Percentiles rank a stretch among this genome's conserved stretches.
Evolutionary conservation across 2,329 filamentous ascomycete genomes (phyloP).

Genomic region (Neoarthrinium moseri): DNA sequence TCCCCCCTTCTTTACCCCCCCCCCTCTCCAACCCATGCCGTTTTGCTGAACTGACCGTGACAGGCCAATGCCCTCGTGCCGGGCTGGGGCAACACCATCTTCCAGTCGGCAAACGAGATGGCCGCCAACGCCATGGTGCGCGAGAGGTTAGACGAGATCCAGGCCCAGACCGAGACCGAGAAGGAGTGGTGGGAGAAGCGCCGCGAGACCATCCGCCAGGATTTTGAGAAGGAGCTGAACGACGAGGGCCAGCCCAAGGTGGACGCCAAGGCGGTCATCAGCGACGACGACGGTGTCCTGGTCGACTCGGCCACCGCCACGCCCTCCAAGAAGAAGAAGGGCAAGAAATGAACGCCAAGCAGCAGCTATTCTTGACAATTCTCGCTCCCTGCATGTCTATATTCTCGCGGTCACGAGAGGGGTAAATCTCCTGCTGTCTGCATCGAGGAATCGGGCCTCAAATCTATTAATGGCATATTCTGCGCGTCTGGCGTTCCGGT

Average conservation of each 20-base stretch:
- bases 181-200: constrained; percentile 93
- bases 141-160: constrained; percentile 72
- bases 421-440: too few relatives aligned
- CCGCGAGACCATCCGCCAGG: constrained; percentile 67
- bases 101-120: constrained; percentile 97
- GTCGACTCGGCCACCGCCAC: constrained; percentile 59
- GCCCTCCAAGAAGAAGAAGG: constrained; percentile 57
- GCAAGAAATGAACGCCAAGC: constrained; percentile 55
- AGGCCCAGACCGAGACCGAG: constrained; percentile 69
- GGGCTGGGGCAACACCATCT: constrained; percentile 91
- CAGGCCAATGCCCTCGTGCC: constrained; percentile 88
- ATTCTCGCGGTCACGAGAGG: neutral
- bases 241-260: constrained; percentile 48
- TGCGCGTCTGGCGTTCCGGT: neutral
- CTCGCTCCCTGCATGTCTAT: neutral
- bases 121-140: constrained; percentile 79
- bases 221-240: constrained; percentile 84
- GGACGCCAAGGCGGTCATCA: constrained; percentile 40
- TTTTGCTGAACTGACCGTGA: too few relatives aligned
- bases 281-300: constrained; percentile 74
- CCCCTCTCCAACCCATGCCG: too few relatives aligned
- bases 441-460: too few relatives aligned
- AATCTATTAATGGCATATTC: neutral
- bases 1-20: constrained; percentile 19
- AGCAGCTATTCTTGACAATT: neutral